phyloP scores from a whole-genome alignment of 2,329 filamentous ascomycete genomes.

The Aspergillus awamori region DNA sequence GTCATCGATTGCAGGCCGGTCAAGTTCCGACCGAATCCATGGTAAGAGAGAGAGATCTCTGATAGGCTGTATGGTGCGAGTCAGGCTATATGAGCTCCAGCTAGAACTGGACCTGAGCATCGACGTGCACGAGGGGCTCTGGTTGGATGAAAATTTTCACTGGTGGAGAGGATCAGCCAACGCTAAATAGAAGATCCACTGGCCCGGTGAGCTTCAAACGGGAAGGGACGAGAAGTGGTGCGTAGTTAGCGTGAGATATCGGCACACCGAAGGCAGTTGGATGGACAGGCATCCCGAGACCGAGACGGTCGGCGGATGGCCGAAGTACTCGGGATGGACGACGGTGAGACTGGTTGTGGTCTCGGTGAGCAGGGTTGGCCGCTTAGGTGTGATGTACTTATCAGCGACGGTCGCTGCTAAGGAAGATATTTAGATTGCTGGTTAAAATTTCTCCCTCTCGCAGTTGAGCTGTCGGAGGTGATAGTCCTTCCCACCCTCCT shows the following conservation, averaged over 20 bases:
- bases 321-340: constrained; percentile 3
- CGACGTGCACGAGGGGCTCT: not conserved
- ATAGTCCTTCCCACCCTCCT: not conserved
- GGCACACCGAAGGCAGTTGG: constrained; percentile 4
- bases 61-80: not conserved
- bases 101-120: not conserved
- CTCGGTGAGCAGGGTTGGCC: not conserved
- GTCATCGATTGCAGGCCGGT: constrained; percentile 9
- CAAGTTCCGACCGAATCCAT: constrained; percentile 13
- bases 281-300: not conserved
- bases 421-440: not conserved
- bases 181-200: constrained; percentile 10
- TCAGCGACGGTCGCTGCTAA: not conserved
- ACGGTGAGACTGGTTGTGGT: not conserved
- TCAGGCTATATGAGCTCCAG: not conserved
- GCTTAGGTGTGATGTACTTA: not conserved
- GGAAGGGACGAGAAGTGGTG: constrained; percentile 6
- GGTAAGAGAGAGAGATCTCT: not conserved
- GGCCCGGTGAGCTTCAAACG: constrained; percentile 16
- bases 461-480: not conserved
- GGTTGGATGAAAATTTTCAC: constrained; percentile 5
- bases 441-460: not conserved
- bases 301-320: constrained; percentile 2
- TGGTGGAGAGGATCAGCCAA: constrained; percentile 1
- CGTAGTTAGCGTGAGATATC: not conserved